Conservation (phyloP, 2,329 filamentous ascomycete genomes). For the Aspergillus carbonarius region DNA sequence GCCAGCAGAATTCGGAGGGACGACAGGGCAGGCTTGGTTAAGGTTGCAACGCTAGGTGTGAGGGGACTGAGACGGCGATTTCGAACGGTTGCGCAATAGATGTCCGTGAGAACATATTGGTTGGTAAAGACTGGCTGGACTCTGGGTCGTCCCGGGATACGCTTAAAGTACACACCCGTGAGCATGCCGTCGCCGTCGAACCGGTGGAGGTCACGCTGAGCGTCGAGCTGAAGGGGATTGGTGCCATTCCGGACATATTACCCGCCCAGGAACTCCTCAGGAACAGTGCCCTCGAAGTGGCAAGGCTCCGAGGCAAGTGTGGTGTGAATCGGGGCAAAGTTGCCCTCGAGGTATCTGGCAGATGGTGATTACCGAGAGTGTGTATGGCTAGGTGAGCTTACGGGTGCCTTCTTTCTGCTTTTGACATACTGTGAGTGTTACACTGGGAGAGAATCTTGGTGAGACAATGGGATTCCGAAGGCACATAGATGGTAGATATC, state of each 20-base stretch:
- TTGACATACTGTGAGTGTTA: neutral
- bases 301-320: conserved; percentile 56
- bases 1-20: neutral
- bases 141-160: conserved; percentile 38
- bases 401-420: neutral
- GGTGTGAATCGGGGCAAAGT: conserved; percentile 65
- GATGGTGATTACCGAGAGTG: neutral
- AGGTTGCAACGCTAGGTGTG: conserved; percentile 61
- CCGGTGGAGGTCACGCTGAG: conserved; percentile 66
- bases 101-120: conserved; percentile 66
- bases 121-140: conserved; percentile 66
- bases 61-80: conserved; percentile 57
- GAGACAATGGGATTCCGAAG: neutral
- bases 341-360: conserved; percentile 61
- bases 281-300: conserved; percentile 58
- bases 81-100: conserved; percentile 57
- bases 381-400: neutral
- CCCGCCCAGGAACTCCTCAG: conserved; percentile 64
- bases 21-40: neutral
- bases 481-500: neutral
- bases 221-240: conserved; percentile 64
- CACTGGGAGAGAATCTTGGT: neutral
- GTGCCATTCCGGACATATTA: conserved; percentile 72
- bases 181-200: conserved; percentile 77
- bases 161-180: conserved; percentile 61